phyloP scores from a whole-genome alignment of 2,329 filamentous ascomycete species.

The Fusarium tupiense region DNA sequence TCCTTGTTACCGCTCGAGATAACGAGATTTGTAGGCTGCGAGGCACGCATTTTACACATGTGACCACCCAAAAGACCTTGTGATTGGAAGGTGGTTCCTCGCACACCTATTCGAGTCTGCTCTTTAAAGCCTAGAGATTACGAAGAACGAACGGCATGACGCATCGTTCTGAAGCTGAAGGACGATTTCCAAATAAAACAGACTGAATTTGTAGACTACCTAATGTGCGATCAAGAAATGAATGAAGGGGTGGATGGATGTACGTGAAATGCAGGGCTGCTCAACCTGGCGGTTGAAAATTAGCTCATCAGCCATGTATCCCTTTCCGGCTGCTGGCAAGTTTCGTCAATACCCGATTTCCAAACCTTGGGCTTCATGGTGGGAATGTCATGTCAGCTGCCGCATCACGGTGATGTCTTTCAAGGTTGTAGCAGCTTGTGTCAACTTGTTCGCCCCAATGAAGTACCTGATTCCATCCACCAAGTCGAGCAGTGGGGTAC shows the following conservation, averaged over 20 bases:
- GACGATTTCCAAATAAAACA: conserved; percentile 21
- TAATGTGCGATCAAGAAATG: conserved; percentile 36
- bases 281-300: conserved; percentile 2
- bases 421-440: background rate
- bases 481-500: conserved; percentile 7
- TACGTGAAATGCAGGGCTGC: conserved; percentile 8
- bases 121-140: background rate
- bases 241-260: conserved; percentile 22
- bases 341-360: background rate
- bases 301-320: conserved; percentile 5
- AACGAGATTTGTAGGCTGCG: conserved; percentile 4
- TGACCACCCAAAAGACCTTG: conserved; percentile 18
- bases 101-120: conserved; percentile 12
- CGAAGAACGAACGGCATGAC: background rate
- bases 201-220: conserved; percentile 42
- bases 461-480: conserved; percentile 6
- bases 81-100: conserved; percentile 10
- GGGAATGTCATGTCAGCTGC: background rate
- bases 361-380: background rate
- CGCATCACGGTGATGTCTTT: background rate
- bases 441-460: background rate
- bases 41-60: conserved; percentile 13
- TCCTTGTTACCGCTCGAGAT: background rate
- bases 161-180: background rate
- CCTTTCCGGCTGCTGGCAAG: background rate